A percentile compares a stretch with the other conserved stretches of the same genome.
These are phyloP conservation scores for Fallopia convolvulus DNA, from an alignment of 148 eudicot species.

Conservation along the genomic window DNA sequence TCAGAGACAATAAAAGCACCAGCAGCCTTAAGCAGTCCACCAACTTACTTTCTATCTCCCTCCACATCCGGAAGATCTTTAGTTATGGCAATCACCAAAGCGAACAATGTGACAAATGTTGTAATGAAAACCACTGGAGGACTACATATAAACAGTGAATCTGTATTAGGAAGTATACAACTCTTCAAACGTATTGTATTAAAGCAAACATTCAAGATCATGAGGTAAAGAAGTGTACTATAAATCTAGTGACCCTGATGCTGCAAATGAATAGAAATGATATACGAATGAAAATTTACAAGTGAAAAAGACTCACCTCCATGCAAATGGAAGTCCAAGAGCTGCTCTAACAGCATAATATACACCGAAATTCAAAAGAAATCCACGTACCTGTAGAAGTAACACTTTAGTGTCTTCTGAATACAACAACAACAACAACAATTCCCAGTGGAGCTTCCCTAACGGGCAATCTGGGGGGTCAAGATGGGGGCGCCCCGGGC, in stretches of 20 bases:
- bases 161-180: constrained; percentile 4
- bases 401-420: constrained; percentile 9
- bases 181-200: neutral
- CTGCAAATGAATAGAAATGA: neutral
- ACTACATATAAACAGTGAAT: constrained; percentile 40
- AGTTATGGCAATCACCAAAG: constrained; percentile 95
- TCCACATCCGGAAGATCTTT: constrained; percentile 99
- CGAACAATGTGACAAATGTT: constrained; percentile 83
- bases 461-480: too few species aligned
- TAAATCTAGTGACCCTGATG: neutral
- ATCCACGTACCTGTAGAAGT: constrained; percentile 80
- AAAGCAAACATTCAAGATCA: neutral
- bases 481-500: too few species aligned
- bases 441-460: too few species aligned
- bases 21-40: constrained; percentile 1
- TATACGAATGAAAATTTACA: neutral
- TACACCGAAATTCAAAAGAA: constrained; percentile 95
- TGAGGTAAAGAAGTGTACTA: neutral
- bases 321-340: constrained; percentile 75
- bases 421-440: too few species aligned
- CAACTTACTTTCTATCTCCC: constrained; percentile 94
- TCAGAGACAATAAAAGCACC: neutral
- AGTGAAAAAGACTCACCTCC: constrained; percentile 53
- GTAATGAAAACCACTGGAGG: constrained; percentile 94
- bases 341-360: constrained; percentile 97